Base-by-base conservation (phyloP, 73 alveolate species). In the Durusdinium trenchii region DNA sequence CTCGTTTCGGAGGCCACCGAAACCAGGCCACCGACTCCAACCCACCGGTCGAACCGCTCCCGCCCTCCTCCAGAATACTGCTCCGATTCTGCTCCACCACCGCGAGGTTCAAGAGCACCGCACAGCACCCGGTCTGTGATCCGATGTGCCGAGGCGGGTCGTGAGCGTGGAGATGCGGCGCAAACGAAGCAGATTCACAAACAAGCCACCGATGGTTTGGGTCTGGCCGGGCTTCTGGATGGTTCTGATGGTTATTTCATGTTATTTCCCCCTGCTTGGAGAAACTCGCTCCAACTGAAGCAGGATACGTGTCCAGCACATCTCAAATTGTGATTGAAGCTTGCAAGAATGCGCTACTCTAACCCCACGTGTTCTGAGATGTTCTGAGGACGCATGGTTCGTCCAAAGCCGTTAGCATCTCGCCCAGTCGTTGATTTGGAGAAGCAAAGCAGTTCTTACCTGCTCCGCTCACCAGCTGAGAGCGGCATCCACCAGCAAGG, bases 51-150 rank as follows among this genome's bases (percentile, higher is more conserved):
- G 42, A 14, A 38, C 45, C 45, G 69, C 1, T 7, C 51, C 38
- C 14, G 7, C 32, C 36, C 23, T 54, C 96, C 96, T 89, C 85
- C 42, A 62, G 73, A 12, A 89, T 45, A 6, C 52, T 48, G 54
- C 78, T 67, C 42, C 96, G 86, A 71, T 89, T 89, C 69, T 62
- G 42, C 52, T 89, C 96, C 86, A 89, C 60, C 82, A 62, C 96
- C 30, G 96, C 96, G n/a, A 89, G 73, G 73, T 89, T 89, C 73
- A 89, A 86, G 75, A 89, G 40, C 16, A 89, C 86, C 45, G 84
- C 85, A 42, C 85, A 62, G 26, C 69, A 73, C 36, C 96, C 96
- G 43, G 38, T 86, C 96, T 89, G 62, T 57, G 69, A 23, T 57
- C 23, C 69, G 32, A 23, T 57, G 12, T 57, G 32, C 69, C 12